Conservation (phyloP, 352 stramenopile species). For the Globisporangium cystogenes region DNA sequence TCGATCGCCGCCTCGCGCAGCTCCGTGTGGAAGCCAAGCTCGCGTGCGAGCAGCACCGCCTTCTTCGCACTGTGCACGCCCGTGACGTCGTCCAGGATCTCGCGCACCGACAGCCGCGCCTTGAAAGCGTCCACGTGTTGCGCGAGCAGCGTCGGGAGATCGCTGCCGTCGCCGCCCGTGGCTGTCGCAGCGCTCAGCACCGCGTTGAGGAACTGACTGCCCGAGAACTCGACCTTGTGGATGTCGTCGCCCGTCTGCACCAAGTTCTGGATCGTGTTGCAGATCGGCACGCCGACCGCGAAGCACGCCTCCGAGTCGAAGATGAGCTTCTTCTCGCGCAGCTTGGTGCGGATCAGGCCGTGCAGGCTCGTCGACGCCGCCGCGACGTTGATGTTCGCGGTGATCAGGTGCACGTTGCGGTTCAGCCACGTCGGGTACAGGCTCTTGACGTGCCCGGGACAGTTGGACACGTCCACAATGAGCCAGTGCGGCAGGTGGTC, state of each 20-base stretch:
- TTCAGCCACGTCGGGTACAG: conserved; percentile 89
- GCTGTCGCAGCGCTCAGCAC: conserved; percentile 50
- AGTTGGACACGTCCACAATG: conserved; percentile 93
- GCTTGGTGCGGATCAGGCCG: conserved; percentile 58
- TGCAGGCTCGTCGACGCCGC: conserved; percentile 68
- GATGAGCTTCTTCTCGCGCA: conserved; percentile 83
- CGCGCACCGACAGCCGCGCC: conserved; percentile 41
- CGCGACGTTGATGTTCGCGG: conserved; percentile 89
- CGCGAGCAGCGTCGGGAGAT: conserved; percentile 66
- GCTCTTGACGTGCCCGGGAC: conserved; percentile 64
- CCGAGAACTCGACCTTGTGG: conserved; percentile 85
- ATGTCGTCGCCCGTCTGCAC: conserved; percentile 91
- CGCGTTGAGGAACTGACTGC: conserved; percentile 84
- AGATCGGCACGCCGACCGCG: conserved; percentile 87
- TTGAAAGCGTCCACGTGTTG: conserved; percentile 53
- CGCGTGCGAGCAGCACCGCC: conserved; percentile 90
- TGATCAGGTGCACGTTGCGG: conserved; percentile 91
- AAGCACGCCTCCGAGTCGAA: conserved; percentile 84
- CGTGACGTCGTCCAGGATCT: conserved; percentile 92
- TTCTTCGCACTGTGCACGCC: conserved; percentile 88
- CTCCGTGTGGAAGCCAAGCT: conserved; percentile 86
- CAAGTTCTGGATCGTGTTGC: conserved; percentile 91
- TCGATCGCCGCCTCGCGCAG: conserved; percentile 62
- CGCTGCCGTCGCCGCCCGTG: conserved; percentile 11
- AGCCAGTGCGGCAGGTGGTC: conserved; percentile 90